phyloP scores from a whole-genome alignment of 2,329 filamentous ascomycete genomes.

The Aspergillus fumigatiaffinis region DNA sequence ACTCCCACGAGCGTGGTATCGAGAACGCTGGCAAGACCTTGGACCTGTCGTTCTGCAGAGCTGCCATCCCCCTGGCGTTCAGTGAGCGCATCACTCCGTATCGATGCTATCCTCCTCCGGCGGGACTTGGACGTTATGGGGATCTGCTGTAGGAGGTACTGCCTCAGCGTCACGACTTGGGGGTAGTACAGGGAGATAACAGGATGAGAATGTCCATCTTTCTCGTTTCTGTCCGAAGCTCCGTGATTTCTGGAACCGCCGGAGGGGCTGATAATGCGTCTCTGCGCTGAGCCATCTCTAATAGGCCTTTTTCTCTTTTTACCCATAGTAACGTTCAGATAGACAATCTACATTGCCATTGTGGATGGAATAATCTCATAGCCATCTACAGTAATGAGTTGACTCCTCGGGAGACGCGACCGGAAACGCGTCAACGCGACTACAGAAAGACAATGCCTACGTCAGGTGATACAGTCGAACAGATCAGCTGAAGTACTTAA shows the following conservation, averaged over 20 bases:
- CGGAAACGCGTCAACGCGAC: not conserved
- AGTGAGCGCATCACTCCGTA: constrained; percentile 17
- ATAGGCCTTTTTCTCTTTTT: constrained; percentile 42
- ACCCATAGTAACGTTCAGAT: constrained; percentile 27
- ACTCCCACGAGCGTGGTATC: constrained; percentile 67
- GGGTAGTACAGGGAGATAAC: constrained; percentile 68
- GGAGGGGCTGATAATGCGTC: constrained; percentile 22
- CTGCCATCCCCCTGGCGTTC: constrained; percentile 10
- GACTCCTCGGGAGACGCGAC: not conserved
- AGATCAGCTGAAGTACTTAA: not conserved
- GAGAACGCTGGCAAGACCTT: constrained; percentile 54
- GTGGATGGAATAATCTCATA: not conserved
- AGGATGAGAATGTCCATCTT: constrained; percentile 45
- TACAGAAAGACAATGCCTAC: not conserved
- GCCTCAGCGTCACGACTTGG: constrained; percentile 62
- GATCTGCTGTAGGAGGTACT: constrained; percentile 64
- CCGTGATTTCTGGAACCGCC: constrained; percentile 15
- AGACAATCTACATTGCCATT: not conserved
- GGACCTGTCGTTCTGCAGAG: not conserved
- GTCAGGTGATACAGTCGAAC: not conserved
- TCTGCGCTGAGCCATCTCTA: constrained; percentile 21
- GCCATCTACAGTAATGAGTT: not conserved
- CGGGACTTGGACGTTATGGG: constrained; percentile 60
- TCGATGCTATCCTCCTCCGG: constrained; percentile 42
- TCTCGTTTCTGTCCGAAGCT: constrained; percentile 7